phyloP scores from a whole-genome alignment of 805 yeast genomes.

The Wickerhamiella lipophila region DNA sequence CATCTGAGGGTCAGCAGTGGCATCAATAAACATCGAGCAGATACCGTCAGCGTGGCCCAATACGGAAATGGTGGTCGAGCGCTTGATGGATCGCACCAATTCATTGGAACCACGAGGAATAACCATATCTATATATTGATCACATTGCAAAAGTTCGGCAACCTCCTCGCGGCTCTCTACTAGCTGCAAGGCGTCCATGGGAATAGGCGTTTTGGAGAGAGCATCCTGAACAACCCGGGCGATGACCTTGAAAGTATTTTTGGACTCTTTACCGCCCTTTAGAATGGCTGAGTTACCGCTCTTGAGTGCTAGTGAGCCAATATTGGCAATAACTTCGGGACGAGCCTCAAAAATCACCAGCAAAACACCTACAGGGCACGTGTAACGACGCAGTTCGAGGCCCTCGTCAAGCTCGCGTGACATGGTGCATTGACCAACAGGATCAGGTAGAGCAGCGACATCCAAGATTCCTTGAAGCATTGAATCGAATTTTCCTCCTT shows the following conservation, averaged over 20 bases:
- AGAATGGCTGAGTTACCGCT: constrained; percentile 94
- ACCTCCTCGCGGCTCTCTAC: constrained; percentile 86
- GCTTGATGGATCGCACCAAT: constrained; percentile 74
- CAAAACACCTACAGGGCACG: constrained; percentile 91
- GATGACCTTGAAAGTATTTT: constrained; percentile 72
- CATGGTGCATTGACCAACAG: constrained; percentile 77
- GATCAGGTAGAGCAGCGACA: constrained; percentile 80
- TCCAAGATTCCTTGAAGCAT: constrained; percentile 93
- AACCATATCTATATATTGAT: constrained; percentile 81
- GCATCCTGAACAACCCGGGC: constrained; percentile 54
- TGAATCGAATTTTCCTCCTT: constrained; percentile 73
- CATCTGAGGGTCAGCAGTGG: constrained; percentile 61
- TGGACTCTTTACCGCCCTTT: constrained; percentile 94
- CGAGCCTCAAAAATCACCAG: constrained; percentile 89
- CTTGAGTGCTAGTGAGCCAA: constrained; percentile 87
- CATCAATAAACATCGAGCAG: constrained; percentile 76
- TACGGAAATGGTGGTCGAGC: constrained; percentile 86
- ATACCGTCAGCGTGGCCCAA: constrained; percentile 98
- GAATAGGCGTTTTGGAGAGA: constrained; percentile 56
- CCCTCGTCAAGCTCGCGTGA: constrained; percentile 82
- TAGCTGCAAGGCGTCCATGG: constrained; percentile 69
- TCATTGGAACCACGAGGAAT: constrained; percentile 97
- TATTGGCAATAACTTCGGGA: constrained; percentile 97
- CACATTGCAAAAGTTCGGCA: constrained; percentile 69
- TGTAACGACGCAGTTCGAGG: constrained; percentile 65